These are phyloP conservation scores for Yarrowia galli DNA, from an alignment of 1,139 yeast species.

Conservation along the genomic window DNA sequence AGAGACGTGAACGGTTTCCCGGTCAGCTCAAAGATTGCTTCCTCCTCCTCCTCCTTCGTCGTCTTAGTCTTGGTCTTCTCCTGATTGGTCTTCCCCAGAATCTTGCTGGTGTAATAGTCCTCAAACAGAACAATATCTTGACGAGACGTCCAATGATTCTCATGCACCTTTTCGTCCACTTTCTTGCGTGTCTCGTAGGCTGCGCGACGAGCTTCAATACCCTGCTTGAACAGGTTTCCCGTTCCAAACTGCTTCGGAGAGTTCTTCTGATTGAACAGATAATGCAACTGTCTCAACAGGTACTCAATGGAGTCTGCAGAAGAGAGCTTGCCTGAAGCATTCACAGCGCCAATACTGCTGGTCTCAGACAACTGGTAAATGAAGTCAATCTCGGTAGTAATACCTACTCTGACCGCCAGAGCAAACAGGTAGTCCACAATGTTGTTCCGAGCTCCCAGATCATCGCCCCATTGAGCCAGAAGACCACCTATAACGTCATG, in stretches of 20 bases:
- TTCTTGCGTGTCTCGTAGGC: not conserved
- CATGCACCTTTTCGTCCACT: conserved; percentile 13
- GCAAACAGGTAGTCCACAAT: conserved; percentile 29
- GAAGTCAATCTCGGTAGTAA: not conserved
- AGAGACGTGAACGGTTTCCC: conserved; percentile 24
- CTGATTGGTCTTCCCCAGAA: not conserved
- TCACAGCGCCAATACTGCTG: conserved; percentile 22
- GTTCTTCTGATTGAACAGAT: not conserved
- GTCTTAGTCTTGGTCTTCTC: not conserved
- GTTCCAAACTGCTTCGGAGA: not conserved
- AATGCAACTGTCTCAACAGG: not conserved
- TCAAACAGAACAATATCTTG: conserved; percentile 5
- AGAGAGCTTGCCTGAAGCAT: not conserved
- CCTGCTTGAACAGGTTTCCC: conserved; percentile 14
- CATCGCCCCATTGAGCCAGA: conserved; percentile 31
- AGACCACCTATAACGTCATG: conserved; percentile 23
- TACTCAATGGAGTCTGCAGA: conserved; percentile 18
- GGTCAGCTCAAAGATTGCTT: conserved; percentile 7
- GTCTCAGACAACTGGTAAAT: conserved; percentile 5
- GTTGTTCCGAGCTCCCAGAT: conserved; percentile 10
- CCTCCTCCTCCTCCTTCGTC: not conserved
- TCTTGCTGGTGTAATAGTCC: conserved; percentile 17
- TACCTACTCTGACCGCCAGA: conserved; percentile 4
- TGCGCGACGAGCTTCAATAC: conserved; percentile 6
- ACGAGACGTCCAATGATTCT: conserved; percentile 9